Conservation (phyloP, 1,284 basidiomycete genomes). For the Psilocybe mexicana region DNA sequence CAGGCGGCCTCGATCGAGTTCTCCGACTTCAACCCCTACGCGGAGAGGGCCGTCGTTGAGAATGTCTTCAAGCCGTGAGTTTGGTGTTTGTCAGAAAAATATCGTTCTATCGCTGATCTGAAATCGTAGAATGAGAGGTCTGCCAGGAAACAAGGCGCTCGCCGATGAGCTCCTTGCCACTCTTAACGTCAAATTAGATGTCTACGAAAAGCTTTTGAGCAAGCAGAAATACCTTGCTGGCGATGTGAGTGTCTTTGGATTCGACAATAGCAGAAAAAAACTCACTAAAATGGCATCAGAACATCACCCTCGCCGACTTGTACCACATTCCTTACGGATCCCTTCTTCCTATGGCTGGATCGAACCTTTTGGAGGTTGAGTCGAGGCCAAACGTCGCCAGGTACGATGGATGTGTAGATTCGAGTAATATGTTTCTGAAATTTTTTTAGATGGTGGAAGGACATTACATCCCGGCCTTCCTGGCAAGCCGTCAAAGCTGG, state of each 20-base stretch:
- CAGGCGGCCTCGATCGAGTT: constrained; percentile 54
- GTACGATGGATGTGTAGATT: constrained; percentile 13
- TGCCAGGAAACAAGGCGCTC: constrained; percentile 30
- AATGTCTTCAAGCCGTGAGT: constrained; percentile 48
- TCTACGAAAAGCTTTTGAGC: constrained; percentile 51
- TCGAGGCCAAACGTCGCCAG: constrained; percentile 33
- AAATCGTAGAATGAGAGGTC: constrained; percentile 16
- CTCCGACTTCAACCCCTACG: constrained; percentile 40
- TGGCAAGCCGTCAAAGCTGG: constrained; percentile 39
- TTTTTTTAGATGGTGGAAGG: constrained; percentile 37
- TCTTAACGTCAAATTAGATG: constrained; percentile 44
- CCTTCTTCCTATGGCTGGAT: constrained; percentile 28
- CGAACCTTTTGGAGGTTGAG: constrained; percentile 24
- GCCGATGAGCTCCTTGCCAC: constrained; percentile 33
- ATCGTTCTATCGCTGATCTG: neutral
- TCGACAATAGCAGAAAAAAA: neutral
- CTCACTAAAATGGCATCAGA: constrained; percentile 20
- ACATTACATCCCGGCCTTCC: constrained; percentile 34
- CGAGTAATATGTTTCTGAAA: too few species aligned
- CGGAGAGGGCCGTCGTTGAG: constrained; percentile 40
- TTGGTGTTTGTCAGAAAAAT: too few species aligned
- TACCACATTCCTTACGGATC: constrained; percentile 35
- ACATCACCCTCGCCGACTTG: constrained; percentile 37
- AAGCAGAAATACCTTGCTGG: constrained; percentile 55
- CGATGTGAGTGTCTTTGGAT: constrained; percentile 34